Evolutionary conservation across 495 filamentous ascomycete species (phyloP), one percentile per base, ranked within the genome.

Genomic region (Neurospora sp.): DNA sequence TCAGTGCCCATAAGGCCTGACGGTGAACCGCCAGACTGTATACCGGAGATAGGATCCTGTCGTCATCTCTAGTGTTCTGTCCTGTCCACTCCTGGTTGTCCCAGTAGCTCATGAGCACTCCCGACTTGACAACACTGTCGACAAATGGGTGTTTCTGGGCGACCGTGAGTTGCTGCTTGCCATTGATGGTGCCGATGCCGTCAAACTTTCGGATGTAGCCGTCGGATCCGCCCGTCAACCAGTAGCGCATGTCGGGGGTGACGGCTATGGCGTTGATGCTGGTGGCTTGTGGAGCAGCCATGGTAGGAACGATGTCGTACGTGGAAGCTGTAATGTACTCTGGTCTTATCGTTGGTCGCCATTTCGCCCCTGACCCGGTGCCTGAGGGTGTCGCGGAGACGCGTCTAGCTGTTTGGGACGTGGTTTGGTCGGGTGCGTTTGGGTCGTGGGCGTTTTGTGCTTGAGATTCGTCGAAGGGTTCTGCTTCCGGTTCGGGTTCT

Each of bases 81-180:
- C 81, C 75, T 27, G 79, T 76, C n/a, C 84, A 85, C 73, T 89
- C 86, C 73, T 88, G 88, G 75, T 97, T 98, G 79, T 96, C 96
- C 96, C 96, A 99, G 79, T 98, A 99, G 77, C 91, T 96, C 87
- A 97, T 89, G 70, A 98, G 82, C 18, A 97, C 89, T 1, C 95
- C 96, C 14, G 94, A 94, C 80, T 98, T 98, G 45, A 93, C 91
- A 18, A 99, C 96, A 74, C 92, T 97, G 78, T 99, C 96, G 41
- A 99, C 96, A 76, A 98, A 99, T 0, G 96, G 96, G 82, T 99
- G 96, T 69, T 92, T 84, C 83, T 99, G 96, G 48, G 96, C 96
- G 9, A 99, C 96, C 0, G 96, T 99, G 75, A 99, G 84, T 80
- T 94, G 91, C 40, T 93, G 88, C 80, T 97, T 97, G 74, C 93